Evolutionary conservation across 2,329 filamentous ascomycete genomes (phyloP), one percentile per base, ranked within the genome.

Genomic region (Penicillium sp.): DNA sequence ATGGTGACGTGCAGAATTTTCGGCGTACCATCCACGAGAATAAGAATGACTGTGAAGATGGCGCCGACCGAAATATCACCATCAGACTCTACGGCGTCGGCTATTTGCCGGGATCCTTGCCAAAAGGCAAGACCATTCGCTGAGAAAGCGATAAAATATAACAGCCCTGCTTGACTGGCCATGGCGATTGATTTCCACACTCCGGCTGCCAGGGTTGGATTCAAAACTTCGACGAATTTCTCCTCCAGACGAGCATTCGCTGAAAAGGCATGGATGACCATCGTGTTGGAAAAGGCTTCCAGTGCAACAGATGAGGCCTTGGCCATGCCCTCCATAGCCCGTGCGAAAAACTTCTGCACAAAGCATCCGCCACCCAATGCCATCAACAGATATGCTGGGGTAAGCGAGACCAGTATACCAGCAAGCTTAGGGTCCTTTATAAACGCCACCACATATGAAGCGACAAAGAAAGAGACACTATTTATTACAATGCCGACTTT

Each of bases 401-500:
- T 73, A 24, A 87, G 63, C 0, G 81, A 85, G 9, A 86, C 66
- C 25, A 89, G 33, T 28, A 56, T 58, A 27, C 44, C 35, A 0
- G 90, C 90, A 56, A 95, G 76, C 70, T 90, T 92, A 89, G 90
- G 94, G 69, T 86, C 90, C 62, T 86, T 86, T 67, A 90, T 74
- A 68, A 92, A 95, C 2, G 85, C 88, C 56, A 95, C 89, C 48
- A 94, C 75, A 56, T 92, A 92, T 22, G 89, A 88, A 0, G 89
- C 82, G 42, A 91, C 71, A 63, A 95, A 95, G 8, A 87, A 89
- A 2, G 88, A 83, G 4, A 88, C 38, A 14, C 86, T 85, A 18
- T 82, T 81, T 39, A 92, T 69, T 0, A 85, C 87, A 55, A 92
- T 72, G 28, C 81, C 82, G 41, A 92, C 79, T 73, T 92, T 92